A percentile compares a stretch with the other conserved stretches of the same genome.
Evolutionary conservation across 352 stramenopile species (phyloP).

Genomic region (Saprolegnia parasitica): DNA sequence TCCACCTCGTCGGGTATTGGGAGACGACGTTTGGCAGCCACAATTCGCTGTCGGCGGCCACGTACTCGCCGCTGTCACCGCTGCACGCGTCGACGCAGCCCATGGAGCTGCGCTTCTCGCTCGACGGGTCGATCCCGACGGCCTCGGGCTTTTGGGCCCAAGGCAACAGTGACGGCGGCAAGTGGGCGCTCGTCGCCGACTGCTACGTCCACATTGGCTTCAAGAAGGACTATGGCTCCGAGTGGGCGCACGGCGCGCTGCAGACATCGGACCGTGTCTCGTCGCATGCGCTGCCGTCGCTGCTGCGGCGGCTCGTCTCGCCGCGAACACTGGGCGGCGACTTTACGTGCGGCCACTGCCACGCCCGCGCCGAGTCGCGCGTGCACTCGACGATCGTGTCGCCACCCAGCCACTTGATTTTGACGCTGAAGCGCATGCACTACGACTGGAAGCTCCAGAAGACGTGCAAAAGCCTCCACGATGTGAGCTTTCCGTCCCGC

Average conservation of each 20-base stretch:
- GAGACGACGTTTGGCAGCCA: slow-evolving; percentile 30
- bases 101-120: slow-evolving; percentile 8
- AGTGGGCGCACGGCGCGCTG: slow-evolving; percentile 74
- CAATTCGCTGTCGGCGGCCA: not conserved
- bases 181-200: slow-evolving; percentile 80
- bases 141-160: slow-evolving; percentile 7
- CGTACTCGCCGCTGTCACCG: not conserved
- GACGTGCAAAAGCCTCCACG: slow-evolving; percentile 80
- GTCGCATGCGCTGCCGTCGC: slow-evolving; percentile 74
- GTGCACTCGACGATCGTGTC: slow-evolving; percentile 76
- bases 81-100: not conserved
- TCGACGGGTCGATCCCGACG: not conserved
- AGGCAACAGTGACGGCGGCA: slow-evolving; percentile 31
- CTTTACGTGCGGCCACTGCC: slow-evolving; percentile 60
- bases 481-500: slow-evolving; percentile 67
- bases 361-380: slow-evolving; percentile 73
- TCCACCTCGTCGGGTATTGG: slow-evolving; percentile 60
- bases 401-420: slow-evolving; percentile 76
- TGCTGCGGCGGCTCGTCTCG: slow-evolving; percentile 75
- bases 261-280: slow-evolving; percentile 82
- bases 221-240: slow-evolving; percentile 87
- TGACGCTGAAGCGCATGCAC: slow-evolving; percentile 87
- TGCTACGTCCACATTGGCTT: slow-evolving; percentile 82
- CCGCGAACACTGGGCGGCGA: slow-evolving; percentile 74
- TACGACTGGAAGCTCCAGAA: slow-evolving; percentile 87